These are phyloP conservation scores for Populus hybrid DNA, from an alignment of 441 rosid species.

Conservation along the genomic window DNA sequence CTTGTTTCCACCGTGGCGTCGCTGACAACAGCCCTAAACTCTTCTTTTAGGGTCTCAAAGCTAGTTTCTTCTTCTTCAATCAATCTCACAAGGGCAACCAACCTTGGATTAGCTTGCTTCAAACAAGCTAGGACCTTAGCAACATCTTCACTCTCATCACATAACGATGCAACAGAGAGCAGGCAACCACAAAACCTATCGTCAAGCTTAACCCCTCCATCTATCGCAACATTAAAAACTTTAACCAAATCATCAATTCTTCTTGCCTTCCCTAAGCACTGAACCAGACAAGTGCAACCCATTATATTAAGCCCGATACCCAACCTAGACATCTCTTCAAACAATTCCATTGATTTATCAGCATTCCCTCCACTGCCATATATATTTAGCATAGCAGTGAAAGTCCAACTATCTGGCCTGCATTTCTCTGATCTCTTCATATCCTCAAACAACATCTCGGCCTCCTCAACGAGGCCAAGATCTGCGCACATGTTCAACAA, in stretches of 20 bases:
- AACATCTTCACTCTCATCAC: constrained; percentile 49
- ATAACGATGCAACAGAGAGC: constrained; percentile 71
- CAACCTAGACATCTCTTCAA: constrained; percentile 55
- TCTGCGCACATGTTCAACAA: constrained; percentile 92
- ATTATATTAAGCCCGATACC: constrained; percentile 71
- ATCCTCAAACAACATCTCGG: constrained; percentile 71
- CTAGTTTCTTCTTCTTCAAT: constrained; percentile 42
- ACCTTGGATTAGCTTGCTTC: constrained; percentile 56
- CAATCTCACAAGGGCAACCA: constrained; percentile 52
- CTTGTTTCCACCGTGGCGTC: constrained; percentile 61
- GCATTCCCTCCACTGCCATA: constrained; percentile 73
- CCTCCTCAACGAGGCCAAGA: constrained; percentile 83
- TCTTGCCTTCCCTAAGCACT: constrained; percentile 71
- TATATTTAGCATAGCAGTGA: constrained; percentile 83
- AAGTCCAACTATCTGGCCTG: constrained; percentile 81
- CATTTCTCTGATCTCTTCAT: constrained; percentile 60
- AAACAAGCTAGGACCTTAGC: constrained; percentile 67
- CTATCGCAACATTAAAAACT: constrained; percentile 48
- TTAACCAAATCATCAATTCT: constrained; percentile 65
- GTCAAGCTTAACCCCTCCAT: constrained; percentile 63
- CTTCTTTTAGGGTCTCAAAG: constrained; percentile 53
- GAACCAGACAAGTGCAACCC: constrained; percentile 89
- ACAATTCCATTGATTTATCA: constrained; percentile 63
- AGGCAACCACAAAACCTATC: constrained; percentile 88
- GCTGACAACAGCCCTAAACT: constrained; percentile 56